Conservation (phyloP, 1,284 basidiomycete genomes). For the Ganoderma boninense region DNA sequence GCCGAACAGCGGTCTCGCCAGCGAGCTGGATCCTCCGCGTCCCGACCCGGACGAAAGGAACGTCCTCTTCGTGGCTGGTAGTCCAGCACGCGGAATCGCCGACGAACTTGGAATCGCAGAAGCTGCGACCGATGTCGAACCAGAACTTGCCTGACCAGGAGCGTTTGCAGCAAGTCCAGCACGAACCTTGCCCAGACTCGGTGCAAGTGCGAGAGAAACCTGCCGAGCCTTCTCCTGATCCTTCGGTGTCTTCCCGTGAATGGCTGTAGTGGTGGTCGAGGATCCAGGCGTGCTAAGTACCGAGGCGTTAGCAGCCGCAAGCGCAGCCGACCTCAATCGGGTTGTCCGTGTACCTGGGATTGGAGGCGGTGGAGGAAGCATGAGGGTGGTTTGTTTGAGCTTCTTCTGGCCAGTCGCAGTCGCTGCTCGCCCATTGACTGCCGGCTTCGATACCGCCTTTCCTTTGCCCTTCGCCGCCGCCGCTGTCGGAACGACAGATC, state of each 20-base stretch:
- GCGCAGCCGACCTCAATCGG: conserved; percentile 15
- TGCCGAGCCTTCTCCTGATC: conserved; percentile 5
- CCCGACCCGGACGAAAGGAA: not conserved
- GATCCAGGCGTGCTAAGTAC: not conserved
- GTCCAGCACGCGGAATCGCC: not conserved
- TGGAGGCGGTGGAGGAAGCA: conserved; percentile 34
- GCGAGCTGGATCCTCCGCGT: not conserved
- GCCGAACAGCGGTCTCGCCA: conserved; percentile 9
- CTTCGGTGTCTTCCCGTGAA: not conserved
- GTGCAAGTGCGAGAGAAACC: conserved; percentile 17
- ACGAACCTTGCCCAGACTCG: conserved; percentile 15
- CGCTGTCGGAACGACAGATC: not conserved
- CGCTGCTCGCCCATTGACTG: not conserved
- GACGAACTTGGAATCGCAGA: not conserved
- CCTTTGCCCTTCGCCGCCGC: conserved; percentile 3
- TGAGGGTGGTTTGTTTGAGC: conserved; percentile 33
- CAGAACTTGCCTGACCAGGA: not conserved
- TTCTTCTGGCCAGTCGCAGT: conserved; percentile 16
- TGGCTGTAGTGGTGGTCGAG: not conserved
- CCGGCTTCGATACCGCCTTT: not conserved
- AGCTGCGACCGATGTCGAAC: not conserved
- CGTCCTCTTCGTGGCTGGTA: not conserved
- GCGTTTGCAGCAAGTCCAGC: conserved; percentile 9
- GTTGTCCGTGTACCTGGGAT: conserved; percentile 15
- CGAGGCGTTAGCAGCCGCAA: conserved; percentile 4